phyloP scores from a whole-genome alignment of 2,329 filamentous ascomycete species.

The Fusarium poae region DNA sequence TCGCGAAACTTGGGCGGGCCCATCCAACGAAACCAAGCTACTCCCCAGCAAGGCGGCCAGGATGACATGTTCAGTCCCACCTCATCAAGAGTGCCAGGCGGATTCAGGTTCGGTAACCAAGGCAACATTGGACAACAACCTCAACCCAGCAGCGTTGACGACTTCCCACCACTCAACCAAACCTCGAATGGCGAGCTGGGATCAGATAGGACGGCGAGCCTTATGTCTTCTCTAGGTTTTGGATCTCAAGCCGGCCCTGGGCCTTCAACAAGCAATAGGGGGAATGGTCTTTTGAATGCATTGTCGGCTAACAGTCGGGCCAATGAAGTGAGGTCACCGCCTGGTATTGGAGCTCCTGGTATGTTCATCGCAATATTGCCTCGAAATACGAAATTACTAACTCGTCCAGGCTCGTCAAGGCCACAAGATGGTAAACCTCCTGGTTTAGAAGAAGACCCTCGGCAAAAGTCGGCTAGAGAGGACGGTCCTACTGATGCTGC shows the following conservation, averaged over 20 bases:
- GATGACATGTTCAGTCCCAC: constrained; percentile 61
- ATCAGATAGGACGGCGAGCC: constrained; percentile 64
- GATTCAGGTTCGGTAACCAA: constrained; percentile 68
- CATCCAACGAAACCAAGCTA: constrained; percentile 65
- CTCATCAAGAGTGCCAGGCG: constrained; percentile 61
- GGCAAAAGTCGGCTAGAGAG: constrained; percentile 62
- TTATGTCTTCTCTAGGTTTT: constrained; percentile 69
- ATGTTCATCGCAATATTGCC: constrained; percentile 15
- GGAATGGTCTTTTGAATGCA: constrained; percentile 73
- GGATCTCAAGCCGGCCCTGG: constrained; percentile 59
- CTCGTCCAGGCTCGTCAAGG: constrained; percentile 52
- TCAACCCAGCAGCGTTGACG: constrained; percentile 66
- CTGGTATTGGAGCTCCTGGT: constrained; percentile 57
- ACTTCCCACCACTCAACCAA: constrained; percentile 72
- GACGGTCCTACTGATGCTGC: constrained; percentile 54
- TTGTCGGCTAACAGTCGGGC: constrained; percentile 70
- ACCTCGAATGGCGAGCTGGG: constrained; percentile 69
- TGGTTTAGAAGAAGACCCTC: constrained; percentile 59
- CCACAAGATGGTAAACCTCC: constrained; percentile 60
- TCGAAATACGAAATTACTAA: constrained; percentile 39
- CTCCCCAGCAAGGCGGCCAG: constrained; percentile 66
- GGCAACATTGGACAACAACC: constrained; percentile 59
- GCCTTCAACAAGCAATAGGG: constrained; percentile 60
- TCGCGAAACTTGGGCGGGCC: constrained; percentile 63
- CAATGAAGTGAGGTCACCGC: constrained; percentile 63